Base-by-base conservation (phyloP, 106 monocot genomes). In the Allium cepa region DNA sequence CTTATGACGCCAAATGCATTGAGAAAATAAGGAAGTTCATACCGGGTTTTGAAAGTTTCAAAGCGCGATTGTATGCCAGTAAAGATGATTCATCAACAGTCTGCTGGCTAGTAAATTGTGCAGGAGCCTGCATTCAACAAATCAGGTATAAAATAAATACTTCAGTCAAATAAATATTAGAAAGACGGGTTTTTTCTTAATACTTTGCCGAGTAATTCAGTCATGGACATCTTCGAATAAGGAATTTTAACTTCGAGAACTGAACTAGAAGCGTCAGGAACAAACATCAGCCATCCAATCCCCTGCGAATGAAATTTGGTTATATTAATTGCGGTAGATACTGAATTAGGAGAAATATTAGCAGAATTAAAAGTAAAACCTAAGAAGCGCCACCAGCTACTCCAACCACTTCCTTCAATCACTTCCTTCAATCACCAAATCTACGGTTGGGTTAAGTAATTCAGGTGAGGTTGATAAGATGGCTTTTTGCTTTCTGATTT, bases 371-470 rank as follows among this genome's bases (percentile, higher is more conserved):
- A 50, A 56, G 46, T 17, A 62, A 71, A 27, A 94, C 95, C 91
- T 97, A 92, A 13, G 96, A 97, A 59, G 96, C 92, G 22, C 96
- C 96, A 15, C 96, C 96, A 59, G 92, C 67, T 78, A 84, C n/a
- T n/a, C n/a, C n/a, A n/a, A n/a, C n/a, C n/a, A n/a, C n/a, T n/a
- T n/a, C n/a, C n/a, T n/a, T n/a, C n/a, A n/a, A n/a, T n/a, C n/a
- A n/a, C n/a, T n/a, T n/a, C n/a, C n/a, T n/a, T n/a, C n/a, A n/a
- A n/a, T n/a, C n/a, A n/a, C n/a, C n/a, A n/a, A n/a, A n/a, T n/a
- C n/a, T n/a, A n/a, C n/a, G n/a, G n/a, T n/a, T n/a, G n/a, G n/a
- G n/a, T n/a, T n/a, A n/a, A n/a, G n/a, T n/a, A n/a, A n/a, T n/a
- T n/a, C n/a, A n/a, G n/a, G n/a, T n/a, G n/a, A n/a, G n/a, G n/a